These are phyloP conservation scores for Russula emetica DNA, from an alignment of 768 basidiomycete species.

Conservation along the genomic window DNA sequence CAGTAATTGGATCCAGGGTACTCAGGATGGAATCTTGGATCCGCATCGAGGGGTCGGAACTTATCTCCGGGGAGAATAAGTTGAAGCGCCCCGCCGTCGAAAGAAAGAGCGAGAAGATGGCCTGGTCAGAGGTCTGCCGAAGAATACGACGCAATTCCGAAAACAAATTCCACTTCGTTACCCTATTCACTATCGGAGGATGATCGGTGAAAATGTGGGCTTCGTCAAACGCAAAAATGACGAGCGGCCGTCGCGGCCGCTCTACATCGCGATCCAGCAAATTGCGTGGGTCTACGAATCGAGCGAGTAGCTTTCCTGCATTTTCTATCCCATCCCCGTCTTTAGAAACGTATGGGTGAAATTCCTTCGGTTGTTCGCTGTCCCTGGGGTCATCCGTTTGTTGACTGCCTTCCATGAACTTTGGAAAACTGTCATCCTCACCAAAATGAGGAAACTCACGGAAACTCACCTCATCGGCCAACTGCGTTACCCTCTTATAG, in stretches of 20 bases:
- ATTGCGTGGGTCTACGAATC: background rate
- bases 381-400: background rate
- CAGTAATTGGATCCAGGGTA: background rate
- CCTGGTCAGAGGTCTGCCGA: background rate
- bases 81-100: background rate
- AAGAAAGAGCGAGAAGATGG: constrained; percentile 1
- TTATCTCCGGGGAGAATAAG: background rate
- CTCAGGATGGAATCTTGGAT: background rate
- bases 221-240: background rate
- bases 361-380: background rate
- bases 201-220: background rate
- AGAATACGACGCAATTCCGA: background rate
- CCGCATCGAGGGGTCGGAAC: background rate
- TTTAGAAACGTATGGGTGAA: background rate
- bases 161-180: background rate
- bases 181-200: no score
- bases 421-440: background rate
- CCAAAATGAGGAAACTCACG: no score
- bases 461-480: background rate
- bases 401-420: background rate
- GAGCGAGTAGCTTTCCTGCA: background rate
- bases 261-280: background rate
- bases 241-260: background rate
- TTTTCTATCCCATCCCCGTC: background rate
- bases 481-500: background rate